Evolutionary conservation across 73 alveolate species (phyloP), one percentile per base, ranked within the genome.

Genomic region (Tetrahymena thermophila): DNA sequence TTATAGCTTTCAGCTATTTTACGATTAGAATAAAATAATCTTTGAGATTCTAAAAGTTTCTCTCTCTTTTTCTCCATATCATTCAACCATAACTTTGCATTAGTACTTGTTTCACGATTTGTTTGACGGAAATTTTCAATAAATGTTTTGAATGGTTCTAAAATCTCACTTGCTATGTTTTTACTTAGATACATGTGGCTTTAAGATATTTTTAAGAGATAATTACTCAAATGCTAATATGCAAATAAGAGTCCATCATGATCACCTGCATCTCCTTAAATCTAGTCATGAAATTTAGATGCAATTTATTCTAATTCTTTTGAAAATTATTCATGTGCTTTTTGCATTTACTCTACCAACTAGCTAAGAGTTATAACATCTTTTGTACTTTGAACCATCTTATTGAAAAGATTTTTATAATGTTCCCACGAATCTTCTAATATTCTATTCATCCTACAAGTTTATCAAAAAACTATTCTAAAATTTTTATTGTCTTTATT

Each of bases 51-150:
- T 28, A 71, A 31, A 31, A 71, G 89, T 8, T 71, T 71, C 13
- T 71, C 89, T 71, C 89, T 71, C 37, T 71, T 71, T 31, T 71
- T 71, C 37, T 71, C 35, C 35, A 71, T n/a, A 3, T 71, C 89
- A 19, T 71, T n/a, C 37, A 71, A 71, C 89, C 89, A 71, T 5
- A 4, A 8, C 31, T 71, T 71, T 3, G 89, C 35, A 71, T 31
- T 28, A 71, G 25, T 71, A 34, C 89, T 71, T 23, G 89, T 71
- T n/a, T 71, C 89, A 23, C 89, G 35, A 71, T 71, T 71, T n/a
- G 89, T 71, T 71, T 71, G 89, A 71, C 89, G 89, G 89, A 71
- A 71, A 71, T 71, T 71, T n/a, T 71, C 89, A 71, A 71, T 71
- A 71, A 71, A 71, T 7, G 89, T 71, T 71, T 71, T 71, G 89